A percentile compares a stretch with the other conserved stretches of the same genome.
These are phyloP conservation scores for Fragaria nilgerrensis DNA, from an alignment of 306 rosid species.

Conservation along the genomic window DNA sequence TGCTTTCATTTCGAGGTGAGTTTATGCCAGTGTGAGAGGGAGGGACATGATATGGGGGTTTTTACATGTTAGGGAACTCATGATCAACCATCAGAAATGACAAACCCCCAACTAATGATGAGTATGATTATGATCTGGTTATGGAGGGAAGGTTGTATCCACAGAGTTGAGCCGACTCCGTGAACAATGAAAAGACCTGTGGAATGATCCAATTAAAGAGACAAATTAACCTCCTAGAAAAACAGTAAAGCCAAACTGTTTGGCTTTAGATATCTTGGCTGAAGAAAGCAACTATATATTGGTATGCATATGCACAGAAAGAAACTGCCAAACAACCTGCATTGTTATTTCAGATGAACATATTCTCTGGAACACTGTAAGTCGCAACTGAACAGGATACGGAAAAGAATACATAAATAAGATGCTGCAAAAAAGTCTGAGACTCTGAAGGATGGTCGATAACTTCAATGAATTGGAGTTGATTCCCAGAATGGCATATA, in stretches of 20 bases:
- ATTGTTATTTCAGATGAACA: background rate
- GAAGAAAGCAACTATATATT: background rate
- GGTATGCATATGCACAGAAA: background rate
- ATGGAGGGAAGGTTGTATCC: background rate
- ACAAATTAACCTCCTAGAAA: background rate
- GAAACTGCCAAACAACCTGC: background rate
- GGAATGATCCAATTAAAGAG: background rate
- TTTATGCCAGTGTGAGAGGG: too few relatives aligned
- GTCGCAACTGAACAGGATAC: background rate
- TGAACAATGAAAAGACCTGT: background rate
- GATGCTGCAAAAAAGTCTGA: background rate
- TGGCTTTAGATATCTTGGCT: background rate
- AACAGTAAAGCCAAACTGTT: background rate
- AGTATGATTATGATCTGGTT: background rate
- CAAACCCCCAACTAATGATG: background rate
- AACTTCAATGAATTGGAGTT: background rate
- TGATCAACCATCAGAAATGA: background rate
- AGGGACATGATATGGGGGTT: too few relatives aligned
- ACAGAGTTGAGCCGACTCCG: background rate
- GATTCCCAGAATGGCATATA: background rate
- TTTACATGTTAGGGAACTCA: too few relatives aligned
- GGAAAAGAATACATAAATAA: background rate
- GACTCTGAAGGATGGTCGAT: background rate
- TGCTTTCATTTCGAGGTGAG: background rate
- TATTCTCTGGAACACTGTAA: background rate